phyloP scores from a whole-genome alignment of 768 basidiomycete species.

The Mycena crocata region DNA sequence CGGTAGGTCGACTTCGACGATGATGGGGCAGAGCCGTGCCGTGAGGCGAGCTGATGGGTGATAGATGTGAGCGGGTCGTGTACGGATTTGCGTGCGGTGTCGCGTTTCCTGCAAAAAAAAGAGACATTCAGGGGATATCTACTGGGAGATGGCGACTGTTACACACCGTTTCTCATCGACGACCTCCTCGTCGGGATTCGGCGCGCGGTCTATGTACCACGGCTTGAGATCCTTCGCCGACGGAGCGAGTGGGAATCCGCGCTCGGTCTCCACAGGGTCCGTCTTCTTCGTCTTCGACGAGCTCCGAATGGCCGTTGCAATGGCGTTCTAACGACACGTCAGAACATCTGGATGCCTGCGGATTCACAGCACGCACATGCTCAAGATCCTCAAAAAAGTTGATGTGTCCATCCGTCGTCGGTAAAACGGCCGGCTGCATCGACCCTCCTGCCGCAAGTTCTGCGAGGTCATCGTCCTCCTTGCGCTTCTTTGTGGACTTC shows the following conservation, averaged over 20 bases:
- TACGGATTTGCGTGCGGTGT: constrained; percentile 68
- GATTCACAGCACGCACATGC: constrained; percentile 53
- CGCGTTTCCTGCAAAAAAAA: constrained; percentile 62
- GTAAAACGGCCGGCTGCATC: constrained; percentile 49
- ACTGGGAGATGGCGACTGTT: background rate
- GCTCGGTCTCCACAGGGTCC: constrained; percentile 66
- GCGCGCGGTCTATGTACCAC: constrained; percentile 69
- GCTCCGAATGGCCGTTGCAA: constrained; percentile 58
- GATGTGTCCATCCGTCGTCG: constrained; percentile 75
- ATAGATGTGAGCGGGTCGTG: constrained; percentile 84
- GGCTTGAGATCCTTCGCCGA: constrained; percentile 82
- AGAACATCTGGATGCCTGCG: constrained; percentile 1
- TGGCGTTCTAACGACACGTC: constrained; percentile 54
- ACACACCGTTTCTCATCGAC: constrained; percentile 55
- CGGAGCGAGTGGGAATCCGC: constrained; percentile 80
- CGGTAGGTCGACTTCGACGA: constrained; percentile 41
- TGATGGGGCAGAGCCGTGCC: constrained; percentile 39
- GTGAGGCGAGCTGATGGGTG: constrained; percentile 69
- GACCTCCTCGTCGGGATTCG: constrained; percentile 42
- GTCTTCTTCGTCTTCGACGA: constrained; percentile 65
- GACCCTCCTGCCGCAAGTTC: constrained; percentile 36
- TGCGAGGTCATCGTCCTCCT: constrained; percentile 50
- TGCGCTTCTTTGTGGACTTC: constrained; percentile 51
- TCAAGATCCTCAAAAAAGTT: constrained; percentile 90
- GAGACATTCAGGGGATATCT: background rate